These are phyloP conservation scores for Avicennia marina DNA, from an alignment of 257 asterid genomes.

Conservation along the genomic window DNA sequence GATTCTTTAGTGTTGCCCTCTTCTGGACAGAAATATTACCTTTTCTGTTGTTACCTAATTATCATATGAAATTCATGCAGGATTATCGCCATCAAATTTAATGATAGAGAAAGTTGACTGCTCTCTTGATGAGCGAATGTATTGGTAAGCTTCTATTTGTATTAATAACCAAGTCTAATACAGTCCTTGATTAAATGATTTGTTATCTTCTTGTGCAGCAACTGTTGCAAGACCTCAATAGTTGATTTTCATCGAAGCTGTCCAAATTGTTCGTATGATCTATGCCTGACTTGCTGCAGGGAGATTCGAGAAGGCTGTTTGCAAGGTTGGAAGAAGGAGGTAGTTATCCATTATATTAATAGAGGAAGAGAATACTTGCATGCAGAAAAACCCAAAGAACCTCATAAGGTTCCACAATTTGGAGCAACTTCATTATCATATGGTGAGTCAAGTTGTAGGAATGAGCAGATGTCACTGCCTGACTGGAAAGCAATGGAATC, in stretches of 20 bases:
- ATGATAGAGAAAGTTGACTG: constrained; percentile 24
- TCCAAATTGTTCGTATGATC: constrained; percentile 54
- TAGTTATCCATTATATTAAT: constrained; percentile 12
- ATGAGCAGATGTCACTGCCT: constrained; percentile 25
- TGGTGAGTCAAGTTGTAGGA: constrained; percentile 9
- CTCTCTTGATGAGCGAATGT: constrained; percentile 39
- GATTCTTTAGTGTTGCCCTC: not conserved
- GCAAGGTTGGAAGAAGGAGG: constrained; percentile 25
- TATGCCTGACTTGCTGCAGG: constrained; percentile 54
- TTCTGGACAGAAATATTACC: not conserved
- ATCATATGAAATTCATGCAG: constrained; percentile 25
- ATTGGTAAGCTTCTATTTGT: constrained; percentile 34
- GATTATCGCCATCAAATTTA: constrained; percentile 27
- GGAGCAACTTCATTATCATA: not conserved
- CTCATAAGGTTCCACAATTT: not conserved
- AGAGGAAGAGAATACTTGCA: constrained; percentile 25
- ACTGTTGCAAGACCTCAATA: constrained; percentile 57
- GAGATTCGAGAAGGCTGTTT: constrained; percentile 55
- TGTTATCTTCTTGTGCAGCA: constrained; percentile 30
- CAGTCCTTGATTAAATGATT: not conserved
- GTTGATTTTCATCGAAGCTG: constrained; percentile 63
- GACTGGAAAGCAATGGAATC: constrained; percentile 37
- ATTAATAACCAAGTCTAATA: not conserved
- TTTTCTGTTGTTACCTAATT: not conserved
- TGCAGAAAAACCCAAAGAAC: constrained; percentile 12